These are phyloP conservation scores for Coemansia biformis DNA, from an alignment of 192 early-diverging fungal species.

Conservation along the genomic window DNA sequence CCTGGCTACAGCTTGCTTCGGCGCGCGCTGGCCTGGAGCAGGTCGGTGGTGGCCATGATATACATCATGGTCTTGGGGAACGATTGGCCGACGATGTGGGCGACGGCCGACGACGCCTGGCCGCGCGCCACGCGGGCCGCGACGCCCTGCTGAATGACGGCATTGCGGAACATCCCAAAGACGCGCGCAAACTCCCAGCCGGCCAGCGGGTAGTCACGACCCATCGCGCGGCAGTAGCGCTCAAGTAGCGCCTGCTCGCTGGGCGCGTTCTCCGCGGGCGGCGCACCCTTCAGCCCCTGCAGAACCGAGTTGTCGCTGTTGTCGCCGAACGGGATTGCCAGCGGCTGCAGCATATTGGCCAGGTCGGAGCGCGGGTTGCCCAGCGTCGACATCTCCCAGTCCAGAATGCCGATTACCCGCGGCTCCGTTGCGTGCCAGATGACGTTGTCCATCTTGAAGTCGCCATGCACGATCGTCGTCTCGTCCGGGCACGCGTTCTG, in stretches of 20 bases:
- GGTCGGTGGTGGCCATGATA: conserved; percentile 58
- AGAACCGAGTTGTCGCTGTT: conserved; percentile 5
- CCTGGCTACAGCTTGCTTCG: conserved; percentile 28
- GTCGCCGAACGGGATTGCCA: conserved; percentile 51
- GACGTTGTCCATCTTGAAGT: conserved; percentile 83
- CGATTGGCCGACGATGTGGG: conserved; percentile 28
- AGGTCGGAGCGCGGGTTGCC: conserved; percentile 90
- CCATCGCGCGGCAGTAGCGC: conserved; percentile 61
- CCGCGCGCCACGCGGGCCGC: conserved; percentile 78
- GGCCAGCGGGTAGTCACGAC: conserved; percentile 65
- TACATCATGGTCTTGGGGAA: conserved; percentile 46
- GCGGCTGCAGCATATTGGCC: conserved; percentile 77
- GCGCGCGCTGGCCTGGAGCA: conserved; percentile 13
- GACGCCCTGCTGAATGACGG: conserved; percentile 84
- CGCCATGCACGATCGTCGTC: conserved; percentile 84
- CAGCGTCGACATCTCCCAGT: conserved; percentile 89
- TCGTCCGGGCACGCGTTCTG: conserved; percentile 64
- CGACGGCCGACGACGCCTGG: conserved; percentile 78
- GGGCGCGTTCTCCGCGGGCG: conserved; percentile 55
- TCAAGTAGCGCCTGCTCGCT: conserved; percentile 62
- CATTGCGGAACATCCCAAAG: conserved; percentile 82
- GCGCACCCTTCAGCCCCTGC: conserved; percentile 51
- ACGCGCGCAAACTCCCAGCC: conserved; percentile 78
- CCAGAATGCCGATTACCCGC: conserved; percentile 78
- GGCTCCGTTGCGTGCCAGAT: conserved; percentile 71